These are phyloP conservation scores for Trichosporon coremiiforme DNA, from an alignment of 1,284 basidiomycete genomes.

Conservation along the genomic window DNA sequence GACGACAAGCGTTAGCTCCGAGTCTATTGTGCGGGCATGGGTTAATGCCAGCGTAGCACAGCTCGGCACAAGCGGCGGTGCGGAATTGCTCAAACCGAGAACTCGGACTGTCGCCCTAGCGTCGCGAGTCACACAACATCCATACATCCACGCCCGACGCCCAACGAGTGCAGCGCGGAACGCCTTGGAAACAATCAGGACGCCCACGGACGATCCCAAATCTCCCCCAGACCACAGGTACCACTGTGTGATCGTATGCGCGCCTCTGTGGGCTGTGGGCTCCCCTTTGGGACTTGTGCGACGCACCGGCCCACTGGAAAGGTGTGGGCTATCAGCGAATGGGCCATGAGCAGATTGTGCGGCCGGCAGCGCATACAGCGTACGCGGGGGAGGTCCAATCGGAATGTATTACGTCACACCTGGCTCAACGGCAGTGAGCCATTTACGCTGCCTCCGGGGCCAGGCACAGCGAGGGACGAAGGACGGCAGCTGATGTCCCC, in stretches of 20 bases:
- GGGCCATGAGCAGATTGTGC: slow-evolving; percentile 7
- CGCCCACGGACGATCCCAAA: neutral
- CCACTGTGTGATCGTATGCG: neutral
- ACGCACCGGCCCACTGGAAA: too few relatives aligned
- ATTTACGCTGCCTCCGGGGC: neutral
- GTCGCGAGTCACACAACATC: too few relatives aligned
- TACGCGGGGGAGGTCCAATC: too few relatives aligned
- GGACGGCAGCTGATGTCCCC: neutral
- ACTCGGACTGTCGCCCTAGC: too few relatives aligned
- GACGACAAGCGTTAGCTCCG: neutral
- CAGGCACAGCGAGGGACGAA: neutral
- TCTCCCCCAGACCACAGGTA: neutral
- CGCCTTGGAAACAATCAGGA: too few relatives aligned
- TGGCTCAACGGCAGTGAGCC: too few relatives aligned
- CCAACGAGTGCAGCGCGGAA: too few relatives aligned
- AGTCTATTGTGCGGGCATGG: neutral
- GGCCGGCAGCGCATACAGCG: too few relatives aligned
- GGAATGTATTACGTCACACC: slow-evolving; percentile 15
- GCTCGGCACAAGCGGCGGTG: neutral
- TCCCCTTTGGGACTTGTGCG: too few relatives aligned
- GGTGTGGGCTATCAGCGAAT: neutral
- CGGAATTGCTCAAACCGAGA: neutral
- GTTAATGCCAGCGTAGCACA: neutral
- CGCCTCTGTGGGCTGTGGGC: neutral
- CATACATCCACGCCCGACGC: too few relatives aligned